Base-by-base conservation (phyloP, 345 rosid species). In the Eucalyptus marginata region DNA sequence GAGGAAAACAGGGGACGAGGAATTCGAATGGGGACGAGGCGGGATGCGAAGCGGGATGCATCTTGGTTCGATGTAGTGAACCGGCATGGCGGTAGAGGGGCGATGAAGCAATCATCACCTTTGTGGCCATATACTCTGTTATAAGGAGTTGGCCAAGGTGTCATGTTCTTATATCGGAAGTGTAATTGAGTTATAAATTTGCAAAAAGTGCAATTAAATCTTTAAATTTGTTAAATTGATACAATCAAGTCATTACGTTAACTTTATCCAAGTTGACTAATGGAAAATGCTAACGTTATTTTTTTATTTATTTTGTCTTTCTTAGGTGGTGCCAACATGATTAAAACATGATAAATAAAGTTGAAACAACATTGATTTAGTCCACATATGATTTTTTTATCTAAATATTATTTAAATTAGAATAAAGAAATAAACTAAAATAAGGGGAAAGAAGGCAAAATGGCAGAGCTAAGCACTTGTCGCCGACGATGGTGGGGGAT, bases 261-360 rank as follows among this genome's bases (percentile, higher is more conserved):
- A 56, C 1, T 56, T 10, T 56, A 6, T 56, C 0, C 1, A 24
- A 56, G 24, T 56, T 56, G 13, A 56, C 4, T 10, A 22, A 9
- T 4, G 9, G 1, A 0, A 56, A 56, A 22, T 1, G 1, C 2
- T 0, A 0, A 24, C 0, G 1, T 56, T 22, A 10, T 10, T 56
- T 56, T 10, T 22, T 24, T 9, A 4, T 56, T 56, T 10, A 4
- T 56, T 24, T 56, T 2, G 1, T 56, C 29, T 24, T 25, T 56
- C 29, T 24, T 24, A 4, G 1, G 29, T 0, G 1, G 13, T 24
- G 29, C 13, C 13, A 24, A 0, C 62, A 4, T 9, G 13, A 56
- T 9, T 24, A 56, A 56, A 56, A 56, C 6, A 56, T 56, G 12
- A 56, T 56, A 27, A 27, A 56, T 56, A 24, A 56, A 22, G 13